phyloP scores from a whole-genome alignment of 176 grass and related monocot genomes.

The Pontederia crassipes region DNA sequence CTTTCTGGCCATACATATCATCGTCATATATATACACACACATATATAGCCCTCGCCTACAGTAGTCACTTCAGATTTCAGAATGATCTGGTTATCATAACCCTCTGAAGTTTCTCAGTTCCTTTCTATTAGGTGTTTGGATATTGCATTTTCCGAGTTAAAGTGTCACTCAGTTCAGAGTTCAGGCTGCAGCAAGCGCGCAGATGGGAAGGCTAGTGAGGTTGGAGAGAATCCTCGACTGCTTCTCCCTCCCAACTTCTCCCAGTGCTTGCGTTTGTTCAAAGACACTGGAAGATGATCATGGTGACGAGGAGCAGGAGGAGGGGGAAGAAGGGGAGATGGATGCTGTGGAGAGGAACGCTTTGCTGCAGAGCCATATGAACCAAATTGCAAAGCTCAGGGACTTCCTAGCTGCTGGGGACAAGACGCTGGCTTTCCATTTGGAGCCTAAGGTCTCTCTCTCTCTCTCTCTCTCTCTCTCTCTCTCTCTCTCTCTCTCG shows the following conservation, averaged over 20 bases:
- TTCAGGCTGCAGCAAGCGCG: no score
- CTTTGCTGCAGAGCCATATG: slow-evolving; percentile 59
- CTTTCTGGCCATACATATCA: no score
- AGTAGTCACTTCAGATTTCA: no score
- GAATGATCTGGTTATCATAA: no score
- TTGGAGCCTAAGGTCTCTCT: slow-evolving; percentile 66
- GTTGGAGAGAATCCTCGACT: slow-evolving; percentile 57
- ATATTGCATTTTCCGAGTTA: no score
- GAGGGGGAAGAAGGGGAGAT: slow-evolving; percentile 31
- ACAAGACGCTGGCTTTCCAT: slow-evolving; percentile 74
- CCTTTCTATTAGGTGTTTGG: no score
- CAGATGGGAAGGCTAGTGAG: slow-evolving; percentile 40
- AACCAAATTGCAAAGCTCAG: slow-evolving; percentile 58
- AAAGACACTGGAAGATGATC: slow-evolving; percentile 25
- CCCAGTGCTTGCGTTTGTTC: slow-evolving; percentile 53
- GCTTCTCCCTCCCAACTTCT: slow-evolving; percentile 59
- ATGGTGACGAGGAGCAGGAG: no score
- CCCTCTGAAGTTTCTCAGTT: no score
- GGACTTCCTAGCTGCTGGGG: slow-evolving; percentile 36
- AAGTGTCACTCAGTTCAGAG: no score
- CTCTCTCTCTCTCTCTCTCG: not conserved
- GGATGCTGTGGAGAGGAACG: slow-evolving; percentile 19
- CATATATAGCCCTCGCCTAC: no score
- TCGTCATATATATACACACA: no score
- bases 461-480: not conserved